Conservation (phyloP, 176 grass and related monocot species). For the Bromus sterilis region DNA sequence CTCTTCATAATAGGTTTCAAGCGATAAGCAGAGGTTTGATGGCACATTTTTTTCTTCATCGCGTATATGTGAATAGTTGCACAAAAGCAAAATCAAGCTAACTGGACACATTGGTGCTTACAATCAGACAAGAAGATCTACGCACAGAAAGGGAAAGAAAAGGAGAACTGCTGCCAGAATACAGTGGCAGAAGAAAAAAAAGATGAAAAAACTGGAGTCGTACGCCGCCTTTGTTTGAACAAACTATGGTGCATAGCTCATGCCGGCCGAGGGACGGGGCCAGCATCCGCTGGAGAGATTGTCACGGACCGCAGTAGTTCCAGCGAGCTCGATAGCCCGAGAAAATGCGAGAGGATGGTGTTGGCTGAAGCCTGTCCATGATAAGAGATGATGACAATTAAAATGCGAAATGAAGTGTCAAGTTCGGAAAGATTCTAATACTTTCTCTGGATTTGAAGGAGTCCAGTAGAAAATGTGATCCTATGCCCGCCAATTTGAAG, state of each 20-base stretch:
- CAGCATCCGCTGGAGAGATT: constrained; percentile 30
- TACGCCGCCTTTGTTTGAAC: background rate
- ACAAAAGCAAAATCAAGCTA: background rate
- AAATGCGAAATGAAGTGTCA: background rate
- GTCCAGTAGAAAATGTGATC: background rate
- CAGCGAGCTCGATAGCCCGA: constrained; percentile 68
- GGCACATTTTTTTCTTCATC: background rate
- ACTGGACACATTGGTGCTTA: background rate
- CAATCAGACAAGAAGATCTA: background rate
- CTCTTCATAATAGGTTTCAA: background rate
- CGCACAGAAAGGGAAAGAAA: background rate
- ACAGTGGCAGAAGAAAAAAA: background rate
- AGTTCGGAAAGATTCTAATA: background rate
- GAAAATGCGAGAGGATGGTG: constrained; percentile 80
- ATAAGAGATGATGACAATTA: background rate
- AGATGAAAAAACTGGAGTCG: background rate
- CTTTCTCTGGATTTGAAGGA: background rate
- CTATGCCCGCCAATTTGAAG: background rate
- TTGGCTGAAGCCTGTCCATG: constrained; percentile 78
- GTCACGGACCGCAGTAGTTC: constrained; percentile 71
- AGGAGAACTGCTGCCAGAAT: background rate
- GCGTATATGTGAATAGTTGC: background rate
- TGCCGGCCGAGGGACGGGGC: constrained; percentile 34
- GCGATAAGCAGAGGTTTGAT: background rate
- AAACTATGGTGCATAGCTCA: constrained; percentile 12